Percentiles rank a stretch among this genome's conserved stretches.
Conservation (phyloP, 2,329 filamentous ascomycete genomes). For the Aspergillus alliaceus region DNA sequence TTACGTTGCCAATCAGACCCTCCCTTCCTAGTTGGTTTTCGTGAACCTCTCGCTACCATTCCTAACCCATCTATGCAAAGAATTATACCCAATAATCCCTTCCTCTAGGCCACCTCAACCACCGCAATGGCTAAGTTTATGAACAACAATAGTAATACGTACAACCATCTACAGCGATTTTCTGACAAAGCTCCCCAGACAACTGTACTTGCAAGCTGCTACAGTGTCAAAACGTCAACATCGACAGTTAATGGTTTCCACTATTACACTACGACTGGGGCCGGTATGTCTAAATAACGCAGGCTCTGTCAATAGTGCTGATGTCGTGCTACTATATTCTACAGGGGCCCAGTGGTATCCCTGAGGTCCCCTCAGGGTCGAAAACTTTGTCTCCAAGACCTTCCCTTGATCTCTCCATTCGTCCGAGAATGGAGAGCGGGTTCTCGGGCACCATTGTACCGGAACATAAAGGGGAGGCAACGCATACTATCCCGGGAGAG, state of each 20-base stretch:
- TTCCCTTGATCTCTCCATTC: conserved; percentile 76
- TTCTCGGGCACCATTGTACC: conserved; percentile 31
- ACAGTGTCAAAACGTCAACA: conserved; percentile 71
- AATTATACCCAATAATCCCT: conserved; percentile 2
- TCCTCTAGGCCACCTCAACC: conserved; percentile 7
- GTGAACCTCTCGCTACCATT: neutral
- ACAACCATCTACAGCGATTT: conserved; percentile 60
- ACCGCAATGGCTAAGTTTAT: conserved; percentile 49
- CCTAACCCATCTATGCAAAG: neutral
- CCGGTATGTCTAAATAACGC: conserved; percentile 56
- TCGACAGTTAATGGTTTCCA: conserved; percentile 79
- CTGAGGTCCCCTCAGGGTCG: conserved; percentile 87
- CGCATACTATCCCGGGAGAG: conserved; percentile 96
- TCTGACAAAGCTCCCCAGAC: conserved; percentile 51
- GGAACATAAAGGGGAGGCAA: conserved; percentile 77
- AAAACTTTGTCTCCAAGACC: conserved; percentile 85
- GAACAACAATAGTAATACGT: conserved; percentile 73
- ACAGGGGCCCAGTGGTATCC: conserved; percentile 87
- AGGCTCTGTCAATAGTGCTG: neutral
- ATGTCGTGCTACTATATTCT: neutral
- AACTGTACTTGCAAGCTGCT: conserved; percentile 88
- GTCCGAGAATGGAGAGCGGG: conserved; percentile 61
- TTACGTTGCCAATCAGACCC: neutral
- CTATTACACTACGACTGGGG: conserved; percentile 90
- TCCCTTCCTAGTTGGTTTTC: neutral